phyloP scores from a whole-genome alignment of 139 green algal genomes.

The Edaphochlamys debaryana region DNA sequence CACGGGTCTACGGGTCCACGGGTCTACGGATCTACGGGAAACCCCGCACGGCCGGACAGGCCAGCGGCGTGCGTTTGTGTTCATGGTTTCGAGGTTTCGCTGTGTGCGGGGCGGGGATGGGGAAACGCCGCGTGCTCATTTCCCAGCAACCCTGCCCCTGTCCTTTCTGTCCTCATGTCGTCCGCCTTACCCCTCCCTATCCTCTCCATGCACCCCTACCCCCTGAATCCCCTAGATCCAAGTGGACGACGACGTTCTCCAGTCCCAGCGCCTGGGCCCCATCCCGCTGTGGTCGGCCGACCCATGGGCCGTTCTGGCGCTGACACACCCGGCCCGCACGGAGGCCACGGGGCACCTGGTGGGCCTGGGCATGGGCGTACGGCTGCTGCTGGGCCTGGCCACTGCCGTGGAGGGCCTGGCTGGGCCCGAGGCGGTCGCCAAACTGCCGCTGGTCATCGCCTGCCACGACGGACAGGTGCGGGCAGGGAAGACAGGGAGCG shows the following conservation, averaged over 20 bases:
- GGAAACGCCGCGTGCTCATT: no score
- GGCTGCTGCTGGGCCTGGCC: constrained; percentile 28
- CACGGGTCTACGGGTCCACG: no score
- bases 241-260: constrained; percentile 34
- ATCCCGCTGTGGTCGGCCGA: constrained; percentile 9
- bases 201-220: neutral
- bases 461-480: constrained; percentile 40
- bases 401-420: constrained; percentile 26
- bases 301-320: constrained; percentile 24
- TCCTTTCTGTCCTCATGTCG: no score
- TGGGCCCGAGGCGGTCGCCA: constrained; percentile 8
- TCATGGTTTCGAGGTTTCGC: no score
- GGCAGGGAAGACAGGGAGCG: no score
- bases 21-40: no score
- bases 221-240: constrained; percentile 13
- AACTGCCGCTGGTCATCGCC: constrained; percentile 10
- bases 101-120: no score
- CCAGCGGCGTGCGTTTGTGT: no score
- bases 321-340: constrained; percentile 14
- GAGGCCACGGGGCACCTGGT: constrained; percentile 28
- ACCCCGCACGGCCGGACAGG: no score
- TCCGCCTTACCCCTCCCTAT: no score
- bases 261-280: neutral
- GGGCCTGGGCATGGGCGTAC: constrained; percentile 32
- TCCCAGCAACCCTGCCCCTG: no score